A percentile compares a stretch with the other conserved stretches of the same genome.
phyloP scores from a whole-genome alignment of 23 red algal genomes.

The Agarophyton chilense region DNA sequence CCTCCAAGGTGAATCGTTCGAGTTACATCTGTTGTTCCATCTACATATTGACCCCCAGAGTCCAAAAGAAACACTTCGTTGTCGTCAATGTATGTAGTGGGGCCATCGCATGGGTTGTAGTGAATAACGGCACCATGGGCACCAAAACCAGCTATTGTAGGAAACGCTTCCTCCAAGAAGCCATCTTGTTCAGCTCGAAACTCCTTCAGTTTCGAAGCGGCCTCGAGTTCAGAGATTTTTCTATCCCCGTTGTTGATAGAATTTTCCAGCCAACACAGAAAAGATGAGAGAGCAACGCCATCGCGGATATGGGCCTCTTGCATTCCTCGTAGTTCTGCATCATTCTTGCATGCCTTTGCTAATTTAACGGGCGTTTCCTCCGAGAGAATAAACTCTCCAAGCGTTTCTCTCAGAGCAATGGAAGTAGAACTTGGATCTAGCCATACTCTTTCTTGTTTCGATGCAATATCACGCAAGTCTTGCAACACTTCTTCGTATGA shows the following conservation, averaged over 20 bases:
- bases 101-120: constrained; percentile 60
- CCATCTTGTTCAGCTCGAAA: constrained; percentile 72
- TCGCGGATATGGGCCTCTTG: constrained; percentile 83
- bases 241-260: constrained; percentile 11
- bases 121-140: constrained; percentile 97
- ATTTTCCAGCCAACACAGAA: constrained; percentile 89
- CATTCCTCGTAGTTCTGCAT: constrained; percentile 89
- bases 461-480: constrained; percentile 60
- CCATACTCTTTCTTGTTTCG: constrained; percentile 68
- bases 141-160: constrained; percentile 87
- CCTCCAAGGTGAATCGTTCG: constrained; percentile 92
- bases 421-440: constrained; percentile 73
- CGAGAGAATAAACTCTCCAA: constrained; percentile 9
- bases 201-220: constrained; percentile 54
- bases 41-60: constrained; percentile 95
- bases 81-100: constrained; percentile 4
- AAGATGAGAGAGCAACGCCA: constrained; percentile 74
- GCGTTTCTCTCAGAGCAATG: constrained; percentile 54
- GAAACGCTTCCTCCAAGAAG: constrained; percentile 81
- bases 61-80: constrained; percentile 86
- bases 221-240: constrained; percentile 68
- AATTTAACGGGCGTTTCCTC: constrained; percentile 71
- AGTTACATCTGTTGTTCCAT: constrained; percentile 98
- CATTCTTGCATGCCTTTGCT: constrained; percentile 93
- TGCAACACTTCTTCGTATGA: constrained; percentile 55